Conservation (phyloP, 495 filamentous ascomycete species). For the Lasiosphaeria ovina region DNA sequence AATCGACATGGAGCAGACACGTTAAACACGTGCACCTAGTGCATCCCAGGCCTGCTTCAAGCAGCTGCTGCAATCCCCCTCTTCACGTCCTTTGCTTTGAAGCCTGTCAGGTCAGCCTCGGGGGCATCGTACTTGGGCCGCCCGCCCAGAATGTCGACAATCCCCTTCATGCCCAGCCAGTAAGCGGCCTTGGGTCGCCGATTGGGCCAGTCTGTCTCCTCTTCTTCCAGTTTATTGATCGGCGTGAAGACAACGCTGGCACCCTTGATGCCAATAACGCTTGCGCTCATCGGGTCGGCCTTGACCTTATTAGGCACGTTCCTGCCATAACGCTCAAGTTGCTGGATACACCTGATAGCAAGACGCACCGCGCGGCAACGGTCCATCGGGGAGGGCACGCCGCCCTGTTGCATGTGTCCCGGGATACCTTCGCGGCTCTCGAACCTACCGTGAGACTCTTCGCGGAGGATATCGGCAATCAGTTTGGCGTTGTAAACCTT, state of each 20-base stretch:
- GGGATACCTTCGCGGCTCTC: constrained; percentile 92
- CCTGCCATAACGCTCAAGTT: constrained; percentile 74
- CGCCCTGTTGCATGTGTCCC: constrained; percentile 95
- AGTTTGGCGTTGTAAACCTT: constrained; percentile 87
- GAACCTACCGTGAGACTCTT: constrained; percentile 88
- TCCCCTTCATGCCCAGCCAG: constrained; percentile 77
- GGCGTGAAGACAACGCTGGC: constrained; percentile 82
- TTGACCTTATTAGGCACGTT: constrained; percentile 65
- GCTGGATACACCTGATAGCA: constrained; percentile 86
- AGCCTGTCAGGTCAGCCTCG: constrained; percentile 42
- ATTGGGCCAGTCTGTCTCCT: constrained; percentile 91
- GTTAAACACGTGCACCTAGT: not conserved
- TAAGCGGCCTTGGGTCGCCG: constrained; percentile 80
- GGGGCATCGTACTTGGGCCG: constrained; percentile 52
- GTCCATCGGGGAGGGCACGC: constrained; percentile 92
- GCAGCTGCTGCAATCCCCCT: constrained; percentile 36
- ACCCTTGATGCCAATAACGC: constrained; percentile 90
- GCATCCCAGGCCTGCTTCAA: not conserved
- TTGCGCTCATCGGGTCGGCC: constrained; percentile 64
- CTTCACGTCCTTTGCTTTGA: constrained; percentile 55
- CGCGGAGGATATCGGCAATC: constrained; percentile 91
- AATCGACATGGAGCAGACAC: not conserved
- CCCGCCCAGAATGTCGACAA: constrained; percentile 82
- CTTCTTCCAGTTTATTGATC: constrained; percentile 70
- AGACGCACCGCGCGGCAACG: constrained; percentile 87